These are phyloP conservation scores for Saccharum spontaneum DNA, from an alignment of 176 grass and related monocot genomes.

Conservation along the genomic window DNA sequence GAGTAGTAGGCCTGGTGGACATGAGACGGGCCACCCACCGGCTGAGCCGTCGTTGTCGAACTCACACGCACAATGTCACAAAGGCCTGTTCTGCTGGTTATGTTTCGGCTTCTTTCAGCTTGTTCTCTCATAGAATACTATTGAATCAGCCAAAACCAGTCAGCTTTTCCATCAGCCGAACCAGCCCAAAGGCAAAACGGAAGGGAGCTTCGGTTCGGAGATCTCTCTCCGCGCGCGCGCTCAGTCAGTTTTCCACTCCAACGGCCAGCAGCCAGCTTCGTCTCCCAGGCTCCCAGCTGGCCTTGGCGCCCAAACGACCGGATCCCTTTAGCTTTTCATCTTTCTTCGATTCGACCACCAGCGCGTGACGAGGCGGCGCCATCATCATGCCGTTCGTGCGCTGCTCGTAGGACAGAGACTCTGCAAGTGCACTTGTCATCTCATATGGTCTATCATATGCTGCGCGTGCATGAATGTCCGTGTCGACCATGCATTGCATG, in stretches of 20 bases:
- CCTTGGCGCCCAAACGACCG: too few relatives aligned
- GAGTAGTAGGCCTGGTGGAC: too few relatives aligned
- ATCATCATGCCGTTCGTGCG: constrained; percentile 33
- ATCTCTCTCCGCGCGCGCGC: not conserved
- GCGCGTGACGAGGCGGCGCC: constrained; percentile 22
- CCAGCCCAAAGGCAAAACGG: not conserved
- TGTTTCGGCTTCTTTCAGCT: too few relatives aligned
- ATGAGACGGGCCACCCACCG: too few relatives aligned
- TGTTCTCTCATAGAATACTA: too few relatives aligned
- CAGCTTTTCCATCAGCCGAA: too few relatives aligned
- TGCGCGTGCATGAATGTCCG: not conserved
- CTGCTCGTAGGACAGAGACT: not conserved
- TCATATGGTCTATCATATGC: not conserved
- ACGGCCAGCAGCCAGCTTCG: too few relatives aligned
- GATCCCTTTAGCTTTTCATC: constrained; percentile 1
- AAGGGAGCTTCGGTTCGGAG: not conserved
- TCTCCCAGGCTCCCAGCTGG: too few relatives aligned
- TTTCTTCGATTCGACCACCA: not conserved
- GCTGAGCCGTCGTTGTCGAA: too few relatives aligned
- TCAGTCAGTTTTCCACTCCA: not conserved
- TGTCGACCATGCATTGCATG: not conserved
- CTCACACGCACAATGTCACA: too few relatives aligned
- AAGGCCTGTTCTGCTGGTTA: too few relatives aligned
- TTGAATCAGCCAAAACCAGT: too few relatives aligned
- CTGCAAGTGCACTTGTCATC: not conserved